These are phyloP conservation scores for Plasmodium gallinaceum DNA, from an alignment of 169 alveolate species.

Conservation along the genomic window DNA sequence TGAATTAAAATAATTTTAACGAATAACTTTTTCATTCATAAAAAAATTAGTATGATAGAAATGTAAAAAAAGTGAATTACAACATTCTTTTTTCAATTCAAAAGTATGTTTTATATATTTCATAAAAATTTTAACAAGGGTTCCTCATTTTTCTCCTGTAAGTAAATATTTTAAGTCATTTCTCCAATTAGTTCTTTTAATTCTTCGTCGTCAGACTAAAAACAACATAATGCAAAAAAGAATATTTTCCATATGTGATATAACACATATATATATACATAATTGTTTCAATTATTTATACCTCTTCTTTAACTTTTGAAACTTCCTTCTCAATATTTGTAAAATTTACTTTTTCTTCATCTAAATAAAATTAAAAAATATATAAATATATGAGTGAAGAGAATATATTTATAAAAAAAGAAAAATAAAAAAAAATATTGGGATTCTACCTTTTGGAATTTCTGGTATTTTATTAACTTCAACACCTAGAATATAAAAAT, in stretches of 20 bases:
- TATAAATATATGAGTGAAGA: not conserved
- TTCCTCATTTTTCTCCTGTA: no score
- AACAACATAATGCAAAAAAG: not conserved
- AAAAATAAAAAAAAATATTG: conserved; percentile 8
- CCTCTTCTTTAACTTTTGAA: conserved; percentile 54
- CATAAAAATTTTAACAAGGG: no score
- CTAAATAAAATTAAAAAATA: not conserved
- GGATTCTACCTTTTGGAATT: conserved; percentile 25
- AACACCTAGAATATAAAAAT: conserved; percentile 36
- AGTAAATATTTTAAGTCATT: conserved; percentile 35
- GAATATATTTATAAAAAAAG: not conserved
- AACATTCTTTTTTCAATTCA: not conserved
- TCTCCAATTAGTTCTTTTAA: conserved; percentile 76
- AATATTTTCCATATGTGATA: not conserved
- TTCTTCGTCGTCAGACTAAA: conserved; percentile 75
- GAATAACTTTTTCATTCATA: not conserved
- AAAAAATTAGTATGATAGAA: not conserved
- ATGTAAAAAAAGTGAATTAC: not conserved
- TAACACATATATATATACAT: not conserved
- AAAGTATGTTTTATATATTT: no score
- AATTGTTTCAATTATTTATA: not conserved
- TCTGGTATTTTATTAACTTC: conserved; percentile 54
- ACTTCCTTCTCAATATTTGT: conserved; percentile 1
- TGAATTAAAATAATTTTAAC: not conserved
- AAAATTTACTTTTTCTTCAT: conserved; percentile 3